Percentiles rank a stretch among this genome's conserved stretches.
Conservation (phyloP, 2,329 filamentous ascomycete species). For the Colletotrichum musicola region DNA sequence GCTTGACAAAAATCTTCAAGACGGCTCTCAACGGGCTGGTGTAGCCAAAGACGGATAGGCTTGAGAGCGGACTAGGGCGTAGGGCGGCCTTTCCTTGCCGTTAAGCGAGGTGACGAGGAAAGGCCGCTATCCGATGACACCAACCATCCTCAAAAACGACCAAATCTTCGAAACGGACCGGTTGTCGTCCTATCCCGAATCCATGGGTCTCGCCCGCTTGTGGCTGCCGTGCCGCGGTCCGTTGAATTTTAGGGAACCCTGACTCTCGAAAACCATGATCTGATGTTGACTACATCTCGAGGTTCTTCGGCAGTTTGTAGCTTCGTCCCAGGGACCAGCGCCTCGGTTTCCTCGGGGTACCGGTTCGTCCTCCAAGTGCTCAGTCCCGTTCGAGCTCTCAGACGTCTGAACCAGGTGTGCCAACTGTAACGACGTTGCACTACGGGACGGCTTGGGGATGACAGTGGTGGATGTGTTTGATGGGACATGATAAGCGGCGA, state of each 20-base stretch:
- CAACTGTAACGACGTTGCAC: no score
- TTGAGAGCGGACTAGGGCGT: background rate
- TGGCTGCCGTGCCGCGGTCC: constrained; percentile 10
- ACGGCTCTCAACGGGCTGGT: background rate
- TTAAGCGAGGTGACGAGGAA: constrained; percentile 4
- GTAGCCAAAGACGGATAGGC: constrained; percentile 1
- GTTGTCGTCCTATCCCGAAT: background rate
- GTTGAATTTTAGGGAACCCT: background rate
- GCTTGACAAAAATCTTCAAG: no score
- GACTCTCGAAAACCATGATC: constrained; percentile 8
- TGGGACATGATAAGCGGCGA: background rate
- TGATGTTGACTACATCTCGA: background rate
- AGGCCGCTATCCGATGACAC: background rate
- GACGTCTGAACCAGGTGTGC: background rate
- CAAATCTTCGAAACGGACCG: background rate
- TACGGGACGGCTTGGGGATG: no score
- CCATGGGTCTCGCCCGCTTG: background rate
- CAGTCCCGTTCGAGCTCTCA: background rate
- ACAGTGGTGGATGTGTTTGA: no score
- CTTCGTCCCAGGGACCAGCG: background rate
- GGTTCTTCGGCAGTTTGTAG: constrained; percentile 10
- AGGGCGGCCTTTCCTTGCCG: background rate
- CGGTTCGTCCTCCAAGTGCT: background rate
- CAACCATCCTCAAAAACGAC: background rate
- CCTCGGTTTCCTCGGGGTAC: background rate